These are phyloP conservation scores for Whalleya microplaca DNA, from an alignment of 2,329 filamentous ascomycete genomes.

Conservation along the genomic window DNA sequence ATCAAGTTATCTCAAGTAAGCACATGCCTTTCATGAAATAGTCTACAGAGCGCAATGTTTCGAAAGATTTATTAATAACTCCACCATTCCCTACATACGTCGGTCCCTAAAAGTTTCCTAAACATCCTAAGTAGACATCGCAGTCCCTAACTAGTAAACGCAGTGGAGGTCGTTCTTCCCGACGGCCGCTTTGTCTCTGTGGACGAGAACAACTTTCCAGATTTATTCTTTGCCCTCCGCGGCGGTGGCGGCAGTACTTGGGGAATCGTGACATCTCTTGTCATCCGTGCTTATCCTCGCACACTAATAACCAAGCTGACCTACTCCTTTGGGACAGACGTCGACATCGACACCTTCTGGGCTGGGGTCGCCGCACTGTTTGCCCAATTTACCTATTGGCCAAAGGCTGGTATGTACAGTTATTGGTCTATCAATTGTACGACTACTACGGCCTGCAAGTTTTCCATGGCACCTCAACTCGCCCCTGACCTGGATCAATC, in stretches of 20 bases:
- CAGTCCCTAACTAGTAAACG: too few relatives aligned
- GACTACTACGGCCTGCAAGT: too few relatives aligned
- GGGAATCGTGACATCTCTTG: constrained; percentile 46
- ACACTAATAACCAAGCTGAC: constrained; percentile 39
- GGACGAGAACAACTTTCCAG: constrained; percentile 44
- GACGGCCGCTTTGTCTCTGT: constrained; percentile 46
- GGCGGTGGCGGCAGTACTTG: constrained; percentile 50
- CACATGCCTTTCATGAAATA: too few relatives aligned
- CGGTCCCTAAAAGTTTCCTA: too few relatives aligned
- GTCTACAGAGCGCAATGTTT: too few relatives aligned
- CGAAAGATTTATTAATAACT: too few relatives aligned
- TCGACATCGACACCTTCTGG: constrained; percentile 34
- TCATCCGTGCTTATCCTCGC: constrained; percentile 40
- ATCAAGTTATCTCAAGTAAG: constrained; percentile 48
- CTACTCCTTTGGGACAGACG: constrained; percentile 33
- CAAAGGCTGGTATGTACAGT: constrained; percentile 30
- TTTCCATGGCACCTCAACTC: too few relatives aligned
- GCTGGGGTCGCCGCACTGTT: constrained; percentile 39
- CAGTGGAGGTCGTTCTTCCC: constrained; percentile 49
- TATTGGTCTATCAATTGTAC: too few relatives aligned
- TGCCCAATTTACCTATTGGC: constrained; percentile 35
- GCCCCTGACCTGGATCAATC: too few relatives aligned
- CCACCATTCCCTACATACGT: too few relatives aligned
- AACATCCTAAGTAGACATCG: too few relatives aligned
- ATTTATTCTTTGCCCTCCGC: constrained; percentile 55